Evolutionary conservation across 345 rosid species (phyloP), one percentile per base, ranked within the genome.

Genomic region (Gossypium stocksii): DNA sequence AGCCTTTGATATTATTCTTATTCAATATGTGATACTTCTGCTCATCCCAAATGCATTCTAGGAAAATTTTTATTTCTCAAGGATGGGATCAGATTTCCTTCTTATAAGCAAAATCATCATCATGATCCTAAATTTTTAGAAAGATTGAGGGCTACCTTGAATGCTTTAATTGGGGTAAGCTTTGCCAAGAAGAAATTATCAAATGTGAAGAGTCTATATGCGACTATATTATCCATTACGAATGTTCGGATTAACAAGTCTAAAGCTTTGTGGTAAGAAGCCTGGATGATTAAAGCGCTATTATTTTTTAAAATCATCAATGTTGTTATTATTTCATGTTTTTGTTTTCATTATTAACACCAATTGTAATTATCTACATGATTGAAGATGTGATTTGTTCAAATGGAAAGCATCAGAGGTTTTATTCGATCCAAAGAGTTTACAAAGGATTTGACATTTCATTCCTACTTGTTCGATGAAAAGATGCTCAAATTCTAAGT

Each of bases 21-120:
- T 23, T 1, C 63, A 59, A 59, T 2, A 0, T 59, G 63, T 23
- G 66, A 16, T 29, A 34, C 2, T 7, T 29, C 45, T 9, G 49
- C 5, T 43, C 69, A 64, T 19, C 9, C 4, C 16, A 1, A 64
- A 38, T 64, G 27, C 11, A 27, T 11, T 43, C 69, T 43, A 2
- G 51, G 27, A 19, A 0, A 0, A 9, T n/a, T 2, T 64, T 7
- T 23, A 63, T 63, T 8, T 63, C 0, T 38, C 1, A 63, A 63
- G 23, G 67, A 63, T 3, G 23, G 17, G 2, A n/a, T 0, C 49
- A 41, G 6, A n/a, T 38, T 29, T 16, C 6, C 62, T 0, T 0
- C 0, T n/a, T 1, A 0, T 1, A 0, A 0, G 17, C 7, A 9
- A 25, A 3, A 17, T 6, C 1, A 41, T 11, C 0, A 0, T 0